Base-by-base conservation (phyloP, 352 stramenopile genomes). In the Phytophthora crassamura region DNA sequence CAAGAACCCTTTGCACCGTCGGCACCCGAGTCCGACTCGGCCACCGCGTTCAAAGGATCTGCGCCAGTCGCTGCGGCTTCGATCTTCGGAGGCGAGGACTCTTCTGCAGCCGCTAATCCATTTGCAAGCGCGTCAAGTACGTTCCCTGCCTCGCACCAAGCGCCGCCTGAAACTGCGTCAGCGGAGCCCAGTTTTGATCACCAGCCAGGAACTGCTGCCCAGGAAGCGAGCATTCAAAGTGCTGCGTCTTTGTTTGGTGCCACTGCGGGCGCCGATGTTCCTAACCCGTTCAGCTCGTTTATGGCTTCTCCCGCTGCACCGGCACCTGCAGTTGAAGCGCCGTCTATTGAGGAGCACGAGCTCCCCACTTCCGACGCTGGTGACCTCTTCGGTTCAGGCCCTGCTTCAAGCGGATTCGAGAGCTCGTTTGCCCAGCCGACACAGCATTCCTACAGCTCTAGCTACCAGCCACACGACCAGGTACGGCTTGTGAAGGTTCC, bases 241-340 rank as follows among this genome's bases (percentile, higher is more conserved):
- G 81, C 85, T 42, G 59, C 75, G 9, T 90, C 76, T 4, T 72
- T 93, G 2, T 93, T 93, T 77, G 82, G 79, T 35, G 61, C 71
- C 10, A 89, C 81, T 16, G 57, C 68, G 45, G 67, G 64, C 51
- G 65, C 61, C 25, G 72, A 82, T 66, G 70, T 75, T 20, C 58
- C 77, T 7, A 90, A 89, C 30, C 79, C 75, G 20, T 93, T 91
- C 39, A 67, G 68, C 22, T 84, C 78, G 11, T 88, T 82, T 48
- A 57, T 61, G 30, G 58, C 60, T 15, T 38, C 51, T 5, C 25
- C 65, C 32, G 43, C 55, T 42, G 30, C 53, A 3, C 18, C 53
- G 46, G 30, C 53, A 4, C 18, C 53, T 42, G 7, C 40, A 52
- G 40, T 16, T 32, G 53, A 59, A 51, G 20, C 56, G 7, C 60